Percentiles rank a stretch among this genome's conserved stretches.
phyloP scores from a whole-genome alignment of 1,284 basidiomycete genomes.

The Cryptococcus sp. region DNA sequence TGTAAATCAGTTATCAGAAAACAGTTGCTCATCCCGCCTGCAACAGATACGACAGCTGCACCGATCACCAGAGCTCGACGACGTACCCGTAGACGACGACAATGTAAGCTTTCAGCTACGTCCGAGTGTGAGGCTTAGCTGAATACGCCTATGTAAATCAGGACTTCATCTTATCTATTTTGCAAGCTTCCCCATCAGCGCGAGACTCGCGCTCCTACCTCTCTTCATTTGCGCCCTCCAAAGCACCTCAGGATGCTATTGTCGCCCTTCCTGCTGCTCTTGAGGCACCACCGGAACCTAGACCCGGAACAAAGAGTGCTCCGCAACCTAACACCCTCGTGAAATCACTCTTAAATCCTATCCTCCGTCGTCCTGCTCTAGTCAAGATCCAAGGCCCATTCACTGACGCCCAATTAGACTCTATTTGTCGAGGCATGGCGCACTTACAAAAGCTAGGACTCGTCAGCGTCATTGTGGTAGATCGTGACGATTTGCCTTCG shows the following conservation, averaged over 20 bases:
- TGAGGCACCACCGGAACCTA: constrained; percentile 17
- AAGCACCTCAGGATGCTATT: constrained; percentile 47
- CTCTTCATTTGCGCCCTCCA: constrained; percentile 68
- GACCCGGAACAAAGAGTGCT: constrained; percentile 16
- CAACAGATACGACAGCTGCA: constrained; percentile 16
- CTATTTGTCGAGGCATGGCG: constrained; percentile 88
- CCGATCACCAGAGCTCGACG: constrained; percentile 17
- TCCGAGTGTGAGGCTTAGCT: background rate
- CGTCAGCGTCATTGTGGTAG: constrained; percentile 90
- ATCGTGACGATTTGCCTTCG: constrained; percentile 74
- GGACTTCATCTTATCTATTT: constrained; percentile 96
- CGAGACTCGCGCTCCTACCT: constrained; percentile 90
- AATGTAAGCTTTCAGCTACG: constrained; percentile 8
- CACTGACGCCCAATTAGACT: constrained; percentile 89
- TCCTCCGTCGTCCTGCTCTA: constrained; percentile 64
- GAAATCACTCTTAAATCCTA: constrained; percentile 80
- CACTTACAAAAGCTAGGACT: constrained; percentile 95
- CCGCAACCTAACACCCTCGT: constrained; percentile 62
- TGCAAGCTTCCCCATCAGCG: constrained; percentile 87
- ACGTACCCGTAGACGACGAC: constrained; percentile 17
- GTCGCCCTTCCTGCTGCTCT: constrained; percentile 45
- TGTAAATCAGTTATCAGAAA: background rate
- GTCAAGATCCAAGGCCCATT: constrained; percentile 98
- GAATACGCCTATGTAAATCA: constrained; percentile 44
- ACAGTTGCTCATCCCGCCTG: background rate